Evolutionary conservation across 2,329 filamentous ascomycete species (phyloP).

Genomic region (Aureobasidium sp.): DNA sequence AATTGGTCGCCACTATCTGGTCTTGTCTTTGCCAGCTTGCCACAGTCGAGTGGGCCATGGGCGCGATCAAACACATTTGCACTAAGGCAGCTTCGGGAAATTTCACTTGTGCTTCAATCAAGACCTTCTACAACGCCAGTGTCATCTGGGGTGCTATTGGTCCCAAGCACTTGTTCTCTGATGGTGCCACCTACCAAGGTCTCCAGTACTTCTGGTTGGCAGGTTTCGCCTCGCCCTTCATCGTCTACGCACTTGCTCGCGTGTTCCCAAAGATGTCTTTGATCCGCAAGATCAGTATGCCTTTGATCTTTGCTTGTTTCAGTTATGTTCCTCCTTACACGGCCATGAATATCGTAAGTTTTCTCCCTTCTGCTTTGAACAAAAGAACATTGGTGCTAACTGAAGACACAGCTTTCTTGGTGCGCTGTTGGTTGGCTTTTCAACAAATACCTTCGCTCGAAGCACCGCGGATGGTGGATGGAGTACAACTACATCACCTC

Average conservation of each 20-base stretch:
- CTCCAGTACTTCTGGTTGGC: slow-evolving; percentile 77
- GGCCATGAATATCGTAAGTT: slow-evolving; percentile 53
- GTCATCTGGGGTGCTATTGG: slow-evolving; percentile 63
- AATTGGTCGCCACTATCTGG: slow-evolving; percentile 66
- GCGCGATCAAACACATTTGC: slow-evolving; percentile 67
- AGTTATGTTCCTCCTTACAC: slow-evolving; percentile 77
- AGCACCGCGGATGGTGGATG: slow-evolving; percentile 70
- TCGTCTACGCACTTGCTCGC: slow-evolving; percentile 57
- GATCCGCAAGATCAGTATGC: slow-evolving; percentile 27
- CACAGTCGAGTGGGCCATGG: slow-evolving; percentile 86
- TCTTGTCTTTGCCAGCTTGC: slow-evolving; percentile 74
- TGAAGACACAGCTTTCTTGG: slow-evolving; percentile 48
- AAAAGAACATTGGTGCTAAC: background rate
- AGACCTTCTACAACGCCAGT: slow-evolving; percentile 83
- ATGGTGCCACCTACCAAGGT: slow-evolving; percentile 63
- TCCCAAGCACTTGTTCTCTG: slow-evolving; percentile 36
- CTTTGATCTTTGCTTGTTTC: slow-evolving; percentile 72
- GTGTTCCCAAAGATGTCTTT: slow-evolving; percentile 15
- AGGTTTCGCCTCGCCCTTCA: slow-evolving; percentile 65
- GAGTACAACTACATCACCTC: slow-evolving; percentile 89
- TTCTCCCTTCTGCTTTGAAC: background rate
- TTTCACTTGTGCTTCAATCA: slow-evolving; percentile 18
- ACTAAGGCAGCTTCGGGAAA: slow-evolving; percentile 32
- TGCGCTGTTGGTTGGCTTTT: slow-evolving; percentile 77
- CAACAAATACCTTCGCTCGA: slow-evolving; percentile 64